Evolutionary conservation across 352 stramenopile species (phyloP).

Genomic region (Globisporangium emineosum): DNA sequence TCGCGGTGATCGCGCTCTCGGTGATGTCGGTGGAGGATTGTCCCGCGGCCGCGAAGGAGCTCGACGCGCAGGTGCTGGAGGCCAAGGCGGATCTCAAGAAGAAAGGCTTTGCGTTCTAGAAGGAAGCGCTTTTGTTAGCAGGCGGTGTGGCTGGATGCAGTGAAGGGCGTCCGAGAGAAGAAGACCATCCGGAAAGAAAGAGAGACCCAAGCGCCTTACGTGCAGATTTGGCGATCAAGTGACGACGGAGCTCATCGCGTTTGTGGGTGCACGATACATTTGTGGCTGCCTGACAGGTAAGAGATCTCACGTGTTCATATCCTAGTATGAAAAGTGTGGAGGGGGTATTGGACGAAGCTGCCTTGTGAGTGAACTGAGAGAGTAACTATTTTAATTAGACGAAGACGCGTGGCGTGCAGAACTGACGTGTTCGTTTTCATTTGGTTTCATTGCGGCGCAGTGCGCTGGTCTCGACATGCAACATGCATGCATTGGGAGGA

Average conservation of each 20-base stretch:
- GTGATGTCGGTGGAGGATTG: slow-evolving; percentile 74
- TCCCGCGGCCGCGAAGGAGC: slow-evolving; percentile 60
- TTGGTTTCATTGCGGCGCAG: too few species aligned
- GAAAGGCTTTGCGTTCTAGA: slow-evolving; percentile 51
- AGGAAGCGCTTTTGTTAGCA: neutral
- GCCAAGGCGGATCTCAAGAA: slow-evolving; percentile 60
- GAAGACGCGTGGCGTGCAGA: neutral
- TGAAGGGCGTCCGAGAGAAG: too few species aligned
- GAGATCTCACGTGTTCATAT: too few species aligned
- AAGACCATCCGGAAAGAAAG: neutral
- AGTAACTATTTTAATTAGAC: neutral
- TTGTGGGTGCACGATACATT: too few species aligned
- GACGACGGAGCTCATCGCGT: too few species aligned
- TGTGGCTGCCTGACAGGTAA: neutral
- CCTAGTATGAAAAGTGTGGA: neutral
- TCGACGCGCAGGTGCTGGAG: slow-evolving; percentile 62
- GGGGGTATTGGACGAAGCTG: neutral
- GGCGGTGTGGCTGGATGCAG: neutral
- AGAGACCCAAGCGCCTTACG: too few species aligned
- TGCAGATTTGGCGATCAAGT: too few species aligned
- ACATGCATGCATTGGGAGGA: too few species aligned
- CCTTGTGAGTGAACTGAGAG: neutral
- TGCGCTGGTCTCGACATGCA: too few species aligned
- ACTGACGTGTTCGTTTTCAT: slow-evolving; percentile 1
- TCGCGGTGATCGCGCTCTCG: slow-evolving; percentile 58